These are phyloP conservation scores for Saturnispora hagleri DNA, from an alignment of 805 yeast genomes.

Conservation along the genomic window DNA sequence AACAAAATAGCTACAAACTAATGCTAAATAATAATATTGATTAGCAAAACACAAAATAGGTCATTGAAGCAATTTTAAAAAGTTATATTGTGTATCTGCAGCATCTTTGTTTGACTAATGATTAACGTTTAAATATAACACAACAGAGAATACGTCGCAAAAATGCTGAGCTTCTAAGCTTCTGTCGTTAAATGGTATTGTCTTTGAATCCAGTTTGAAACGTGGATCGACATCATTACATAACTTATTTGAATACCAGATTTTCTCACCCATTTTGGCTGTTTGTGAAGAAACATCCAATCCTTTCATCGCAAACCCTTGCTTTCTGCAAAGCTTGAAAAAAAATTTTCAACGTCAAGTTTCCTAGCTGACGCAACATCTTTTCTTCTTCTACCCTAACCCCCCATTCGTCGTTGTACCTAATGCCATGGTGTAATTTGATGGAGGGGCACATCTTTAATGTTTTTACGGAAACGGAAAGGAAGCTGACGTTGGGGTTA, in stretches of 20 bases:
- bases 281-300: neutral
- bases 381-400: neutral
- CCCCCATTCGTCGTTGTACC: conserved; percentile 3
- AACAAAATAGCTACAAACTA: no score
- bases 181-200: no score
- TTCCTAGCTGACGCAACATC: no score
- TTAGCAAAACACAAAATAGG: no score
- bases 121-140: no score
- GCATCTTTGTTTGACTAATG: no score
- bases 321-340: neutral
- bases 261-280: neutral
- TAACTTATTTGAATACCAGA: neutral
- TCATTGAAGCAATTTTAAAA: no score
- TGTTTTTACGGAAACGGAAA: neutral
- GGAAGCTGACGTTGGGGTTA: neutral
- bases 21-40: no score
- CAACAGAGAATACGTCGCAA: no score
- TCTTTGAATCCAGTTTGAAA: no score
- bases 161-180: no score
- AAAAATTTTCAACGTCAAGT: neutral
- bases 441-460: conserved; percentile 1
- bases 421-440: conserved; percentile 1
- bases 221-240: neutral
- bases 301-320: neutral
- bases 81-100: no score